Base-by-base conservation (phyloP, 345 rosid genomes). In the Microthlaspi erraticum region DNA sequence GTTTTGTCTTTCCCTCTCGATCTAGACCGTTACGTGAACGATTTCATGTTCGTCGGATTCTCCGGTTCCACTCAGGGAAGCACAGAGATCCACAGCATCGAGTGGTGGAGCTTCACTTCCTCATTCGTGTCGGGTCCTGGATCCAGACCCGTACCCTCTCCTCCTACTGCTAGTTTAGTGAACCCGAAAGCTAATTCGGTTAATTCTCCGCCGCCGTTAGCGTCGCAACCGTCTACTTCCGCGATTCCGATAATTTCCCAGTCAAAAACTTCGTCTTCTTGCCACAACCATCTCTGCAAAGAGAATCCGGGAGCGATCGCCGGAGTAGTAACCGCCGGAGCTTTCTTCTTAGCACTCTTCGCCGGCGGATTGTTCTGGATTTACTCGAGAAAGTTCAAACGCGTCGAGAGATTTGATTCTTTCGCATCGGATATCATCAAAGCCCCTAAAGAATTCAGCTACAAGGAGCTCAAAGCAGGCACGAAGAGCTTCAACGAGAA, bases 31-130 rank as follows among this genome's bases (percentile, higher is more conserved):
- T 89, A 92, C 74, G 86, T 92, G 23, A 79, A 79, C 66, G 96
- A 92, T 42, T 85, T 89, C 66, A 89, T 92, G 98, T 92, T 79
- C 63, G 92, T 92, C 4, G 98, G 98, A 10, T 92, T 92, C 77
- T 81, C 96, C 33, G 98, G 90, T 12, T 92, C 98, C 2, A 92
- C 96, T 14, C 94, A 92, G 68, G 96, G 98, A 13, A 92, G 98
- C 46, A 92, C 98, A 38, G 98, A 92, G 83, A 72, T 73, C 31
- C 98, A 92, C 68, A 87, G 68, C 61, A 84, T 92, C 10, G 96
- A 89, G 23, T 92, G 96, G 98, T 92, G 98, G 98, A 88, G 96
- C 60, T 92, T 92, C 64, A 86, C 80, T 42, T 86, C 94, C 10
- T 80, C 90, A 1, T 86, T 87, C 74, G 89, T 78, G 51, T 83